Conservation (phyloP, 345 rosid genomes). For the Hevea brasiliensis region DNA sequence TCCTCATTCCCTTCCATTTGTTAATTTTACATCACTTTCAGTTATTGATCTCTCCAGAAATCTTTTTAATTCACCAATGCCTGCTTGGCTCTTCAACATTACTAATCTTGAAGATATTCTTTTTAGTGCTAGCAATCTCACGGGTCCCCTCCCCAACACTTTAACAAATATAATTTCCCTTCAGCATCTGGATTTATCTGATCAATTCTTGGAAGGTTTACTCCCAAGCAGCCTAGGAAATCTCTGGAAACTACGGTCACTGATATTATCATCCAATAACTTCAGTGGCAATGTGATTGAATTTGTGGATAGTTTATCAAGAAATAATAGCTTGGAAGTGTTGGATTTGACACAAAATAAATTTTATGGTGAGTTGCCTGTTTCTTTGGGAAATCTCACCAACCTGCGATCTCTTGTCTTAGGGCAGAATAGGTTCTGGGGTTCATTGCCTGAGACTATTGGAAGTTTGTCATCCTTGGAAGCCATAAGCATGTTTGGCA, state of each 20-base stretch:
- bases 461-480: neutral
- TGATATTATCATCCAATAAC: neutral
- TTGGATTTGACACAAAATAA: constrained; percentile 6
- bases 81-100: neutral
- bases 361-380: constrained; percentile 1
- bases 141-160: neutral
- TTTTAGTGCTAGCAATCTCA: neutral
- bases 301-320: neutral
- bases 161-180: neutral
- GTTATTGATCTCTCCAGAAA: neutral
- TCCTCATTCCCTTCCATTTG: neutral
- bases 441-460: neutral
- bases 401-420: neutral
- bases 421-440: neutral
- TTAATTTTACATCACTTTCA: neutral
- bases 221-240: constrained; percentile 8
- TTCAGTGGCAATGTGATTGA: neutral
- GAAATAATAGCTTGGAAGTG: neutral
- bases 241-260: neutral
- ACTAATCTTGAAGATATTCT: neutral
- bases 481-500: neutral
- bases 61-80: neutral
- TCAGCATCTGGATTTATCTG: neutral
- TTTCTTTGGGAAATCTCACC: neutral
- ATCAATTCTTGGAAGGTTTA: neutral